Evolutionary conservation across 306 rosid genomes (phyloP).

Genomic region (Sicyos edulis): DNA sequence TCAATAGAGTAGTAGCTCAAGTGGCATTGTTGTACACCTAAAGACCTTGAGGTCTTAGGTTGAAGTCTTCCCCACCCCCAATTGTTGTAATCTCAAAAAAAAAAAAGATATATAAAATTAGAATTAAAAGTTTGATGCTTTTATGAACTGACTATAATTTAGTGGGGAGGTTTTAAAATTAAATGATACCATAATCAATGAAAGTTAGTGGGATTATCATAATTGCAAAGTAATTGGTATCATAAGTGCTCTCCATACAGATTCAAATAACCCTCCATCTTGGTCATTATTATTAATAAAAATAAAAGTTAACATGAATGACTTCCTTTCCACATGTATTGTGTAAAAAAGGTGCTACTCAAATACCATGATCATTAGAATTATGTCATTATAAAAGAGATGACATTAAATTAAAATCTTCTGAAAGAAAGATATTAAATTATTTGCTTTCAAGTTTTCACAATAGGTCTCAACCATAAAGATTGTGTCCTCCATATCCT

Average conservation of each 20-base stretch:
- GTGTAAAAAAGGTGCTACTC: constrained; percentile 12
- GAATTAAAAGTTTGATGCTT: background rate
- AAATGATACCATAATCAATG: constrained; percentile 16
- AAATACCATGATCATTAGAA: background rate
- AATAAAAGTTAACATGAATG: no score
- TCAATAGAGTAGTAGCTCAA: no score
- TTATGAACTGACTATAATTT: constrained; percentile 5
- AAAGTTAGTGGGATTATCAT: constrained; percentile 15
- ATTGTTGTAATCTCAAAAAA: no score
- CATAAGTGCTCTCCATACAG: constrained; percentile 1
- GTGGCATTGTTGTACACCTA: no score
- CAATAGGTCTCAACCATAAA: background rate
- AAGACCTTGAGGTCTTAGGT: no score
- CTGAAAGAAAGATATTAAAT: background rate
- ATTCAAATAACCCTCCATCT: constrained; percentile 11
- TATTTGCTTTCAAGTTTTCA: background rate
- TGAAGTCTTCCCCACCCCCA: no score
- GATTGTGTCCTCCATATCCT: background rate
- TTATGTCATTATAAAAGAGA: background rate
- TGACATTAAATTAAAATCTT: background rate
- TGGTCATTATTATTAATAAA: background rate
- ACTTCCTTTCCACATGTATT: background rate
- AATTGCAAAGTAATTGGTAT: constrained; percentile 12
- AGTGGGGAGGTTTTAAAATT: constrained; percentile 13
- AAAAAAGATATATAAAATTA: background rate